phyloP scores from a whole-genome alignment of 139 green algal genomes.

The Nannochloris sp. region DNA sequence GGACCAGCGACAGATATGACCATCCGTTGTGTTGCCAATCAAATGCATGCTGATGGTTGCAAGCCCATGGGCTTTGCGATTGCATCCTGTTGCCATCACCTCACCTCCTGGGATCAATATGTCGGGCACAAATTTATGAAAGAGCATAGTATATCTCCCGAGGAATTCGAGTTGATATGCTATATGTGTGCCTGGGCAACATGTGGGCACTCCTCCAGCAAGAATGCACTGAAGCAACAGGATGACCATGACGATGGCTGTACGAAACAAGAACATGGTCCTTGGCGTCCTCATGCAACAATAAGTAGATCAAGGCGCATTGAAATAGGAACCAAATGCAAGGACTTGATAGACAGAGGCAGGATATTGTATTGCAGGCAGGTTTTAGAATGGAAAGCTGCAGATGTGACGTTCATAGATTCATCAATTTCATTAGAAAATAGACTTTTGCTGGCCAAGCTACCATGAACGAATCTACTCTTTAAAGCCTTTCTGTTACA shows the following conservation, averaged over 20 bases:
- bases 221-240: background rate
- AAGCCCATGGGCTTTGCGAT: conserved; percentile 36
- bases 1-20: conserved; percentile 68
- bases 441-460: no score
- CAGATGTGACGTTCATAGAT: background rate
- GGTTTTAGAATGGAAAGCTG: no score
- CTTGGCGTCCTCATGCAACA: conserved; percentile 11
- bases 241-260: background rate
- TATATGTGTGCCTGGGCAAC: conserved; percentile 71
- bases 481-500: no score
- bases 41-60: background rate
- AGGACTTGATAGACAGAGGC: conserved; percentile 57
- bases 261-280: background rate
- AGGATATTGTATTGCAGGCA: conserved; percentile 15
- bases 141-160: conserved; percentile 36
- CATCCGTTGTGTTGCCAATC: conserved; percentile 32
- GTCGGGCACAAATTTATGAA: conserved; percentile 44
- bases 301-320: conserved; percentile 30
- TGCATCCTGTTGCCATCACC: conserved; percentile 79
- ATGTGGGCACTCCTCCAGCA: conserved; percentile 52
- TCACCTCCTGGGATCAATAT: conserved; percentile 66
- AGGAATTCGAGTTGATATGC: conserved; percentile 66
- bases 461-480: no score
- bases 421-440: background rate
- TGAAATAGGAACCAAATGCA: conserved; percentile 48